A percentile compares a stretch with the other conserved stretches of the same genome.
Conservation (phyloP, 1,284 basidiomycete species). For the Ustilago xerochloae region DNA sequence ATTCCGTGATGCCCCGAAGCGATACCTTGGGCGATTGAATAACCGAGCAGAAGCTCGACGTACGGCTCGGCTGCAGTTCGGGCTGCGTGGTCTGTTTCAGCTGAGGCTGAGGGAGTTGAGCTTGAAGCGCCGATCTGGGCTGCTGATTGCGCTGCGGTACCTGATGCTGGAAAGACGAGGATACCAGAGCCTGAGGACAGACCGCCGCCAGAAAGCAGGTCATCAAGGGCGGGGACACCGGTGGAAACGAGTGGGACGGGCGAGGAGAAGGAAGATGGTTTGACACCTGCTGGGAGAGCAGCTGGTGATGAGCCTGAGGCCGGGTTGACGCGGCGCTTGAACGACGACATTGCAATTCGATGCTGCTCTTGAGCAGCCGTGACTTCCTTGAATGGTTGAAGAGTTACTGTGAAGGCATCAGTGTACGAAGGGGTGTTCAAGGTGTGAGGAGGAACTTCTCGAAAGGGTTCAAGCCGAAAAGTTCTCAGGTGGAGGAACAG, state of each 20-base stretch:
- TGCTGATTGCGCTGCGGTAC: slow-evolving; percentile 47
- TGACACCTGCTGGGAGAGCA: slow-evolving; percentile 73
- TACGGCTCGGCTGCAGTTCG: slow-evolving; percentile 73
- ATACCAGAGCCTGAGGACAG: slow-evolving; percentile 84
- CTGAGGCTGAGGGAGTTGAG: slow-evolving; percentile 76
- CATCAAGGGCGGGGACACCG: slow-evolving; percentile 93
- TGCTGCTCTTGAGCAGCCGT: neutral
- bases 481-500: slow-evolving; percentile 23
- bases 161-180: slow-evolving; percentile 72
- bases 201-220: slow-evolving; percentile 86
- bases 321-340: slow-evolving; percentile 76
- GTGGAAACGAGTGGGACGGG: slow-evolving; percentile 80
- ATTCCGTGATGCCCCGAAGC: slow-evolving; percentile 77
- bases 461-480: too few relatives aligned
- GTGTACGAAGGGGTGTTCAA: slow-evolving; percentile 69
- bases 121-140: slow-evolving; percentile 72
- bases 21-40: slow-evolving; percentile 87
- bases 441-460: slow-evolving; percentile 73
- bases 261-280: slow-evolving; percentile 75
- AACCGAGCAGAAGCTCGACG: slow-evolving; percentile 84
- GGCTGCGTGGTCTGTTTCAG: slow-evolving; percentile 40
- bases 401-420: too few relatives aligned
- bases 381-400: neutral
- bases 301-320: slow-evolving; percentile 64
- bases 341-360: slow-evolving; percentile 73